A percentile compares a stretch with the other conserved stretches of the same genome.
Conservation (phyloP, 1,139 yeast genomes). For the Fermentozyma sake region DNA sequence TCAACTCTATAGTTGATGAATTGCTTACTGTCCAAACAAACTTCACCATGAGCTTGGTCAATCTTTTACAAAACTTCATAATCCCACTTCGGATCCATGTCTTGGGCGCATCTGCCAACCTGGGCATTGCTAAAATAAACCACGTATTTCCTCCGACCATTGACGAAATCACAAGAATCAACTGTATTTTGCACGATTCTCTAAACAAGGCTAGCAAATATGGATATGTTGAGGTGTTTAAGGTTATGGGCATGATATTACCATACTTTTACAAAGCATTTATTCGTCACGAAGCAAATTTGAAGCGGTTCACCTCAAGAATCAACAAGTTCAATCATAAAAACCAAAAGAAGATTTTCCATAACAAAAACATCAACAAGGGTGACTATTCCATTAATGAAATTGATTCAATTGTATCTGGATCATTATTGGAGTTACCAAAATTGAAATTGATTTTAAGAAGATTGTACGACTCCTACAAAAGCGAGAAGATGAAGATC, state of each 20-base stretch:
- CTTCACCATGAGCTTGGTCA: constrained; percentile 66
- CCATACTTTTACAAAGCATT: constrained; percentile 92
- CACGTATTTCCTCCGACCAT: constrained; percentile 89
- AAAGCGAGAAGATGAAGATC: constrained; percentile 1
- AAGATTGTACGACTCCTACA: constrained; percentile 40
- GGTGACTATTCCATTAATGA: constrained; percentile 48
- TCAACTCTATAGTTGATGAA: constrained; percentile 58
- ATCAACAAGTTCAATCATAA: constrained; percentile 47
- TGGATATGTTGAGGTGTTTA: constrained; percentile 71
- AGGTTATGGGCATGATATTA: constrained; percentile 72
- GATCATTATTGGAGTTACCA: constrained; percentile 63
- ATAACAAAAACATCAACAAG: constrained; percentile 27
- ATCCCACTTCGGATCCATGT: constrained; percentile 75
- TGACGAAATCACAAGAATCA: constrained; percentile 86
- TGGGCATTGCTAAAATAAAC: constrained; percentile 62
- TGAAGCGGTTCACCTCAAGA: constrained; percentile 26
- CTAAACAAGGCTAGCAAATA: constrained; percentile 59
- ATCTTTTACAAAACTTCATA: constrained; percentile 69
- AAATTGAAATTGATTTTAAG: constrained; percentile 63
- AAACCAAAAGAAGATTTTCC: constrained; percentile 43
- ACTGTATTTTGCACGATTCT: constrained; percentile 77
- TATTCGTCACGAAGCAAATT: constrained; percentile 85
- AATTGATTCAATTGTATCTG: constrained; percentile 66
- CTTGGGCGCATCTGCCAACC: constrained; percentile 42
- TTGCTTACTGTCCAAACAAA: constrained; percentile 67